These are phyloP conservation scores for Sesbania bispinosa DNA, from an alignment of 306 rosid species.

Conservation along the genomic window DNA sequence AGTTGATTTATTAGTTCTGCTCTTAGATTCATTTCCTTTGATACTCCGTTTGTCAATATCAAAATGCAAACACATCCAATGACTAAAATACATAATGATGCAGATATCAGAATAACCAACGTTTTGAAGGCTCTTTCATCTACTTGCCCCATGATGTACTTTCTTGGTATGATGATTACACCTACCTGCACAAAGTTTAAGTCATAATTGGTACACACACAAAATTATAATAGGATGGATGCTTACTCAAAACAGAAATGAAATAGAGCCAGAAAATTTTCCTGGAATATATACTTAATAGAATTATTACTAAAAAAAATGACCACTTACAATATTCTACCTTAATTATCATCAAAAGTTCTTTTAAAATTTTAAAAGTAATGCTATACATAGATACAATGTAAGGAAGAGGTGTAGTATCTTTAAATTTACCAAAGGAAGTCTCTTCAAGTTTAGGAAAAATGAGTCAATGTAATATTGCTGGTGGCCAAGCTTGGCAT, in stretches of 20 bases:
- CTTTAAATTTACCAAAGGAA: constrained; percentile 74
- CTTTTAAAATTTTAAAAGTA: background rate
- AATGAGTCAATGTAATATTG: constrained; percentile 91
- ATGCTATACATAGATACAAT: background rate
- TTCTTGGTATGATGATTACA: constrained; percentile 89
- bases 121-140: constrained; percentile 96
- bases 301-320: background rate
- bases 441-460: constrained; percentile 83
- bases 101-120: constrained; percentile 87
- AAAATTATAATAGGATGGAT: background rate
- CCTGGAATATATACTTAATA: background rate
- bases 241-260: background rate
- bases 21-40: constrained; percentile 97
- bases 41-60: constrained; percentile 94
- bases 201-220: background rate
- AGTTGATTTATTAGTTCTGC: constrained; percentile 92
- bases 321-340: background rate
- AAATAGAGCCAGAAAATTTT: background rate
- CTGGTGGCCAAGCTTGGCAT: constrained; percentile 65
- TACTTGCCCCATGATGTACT: constrained; percentile 93
- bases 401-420: background rate
- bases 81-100: constrained; percentile 80
- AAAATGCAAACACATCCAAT: constrained; percentile 92
- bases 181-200: constrained; percentile 75
- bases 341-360: background rate